A percentile compares a stretch with the other conserved stretches of the same genome.
Evolutionary conservation across 257 asterid species (phyloP).

Genomic region (Nemophila menziesii): DNA sequence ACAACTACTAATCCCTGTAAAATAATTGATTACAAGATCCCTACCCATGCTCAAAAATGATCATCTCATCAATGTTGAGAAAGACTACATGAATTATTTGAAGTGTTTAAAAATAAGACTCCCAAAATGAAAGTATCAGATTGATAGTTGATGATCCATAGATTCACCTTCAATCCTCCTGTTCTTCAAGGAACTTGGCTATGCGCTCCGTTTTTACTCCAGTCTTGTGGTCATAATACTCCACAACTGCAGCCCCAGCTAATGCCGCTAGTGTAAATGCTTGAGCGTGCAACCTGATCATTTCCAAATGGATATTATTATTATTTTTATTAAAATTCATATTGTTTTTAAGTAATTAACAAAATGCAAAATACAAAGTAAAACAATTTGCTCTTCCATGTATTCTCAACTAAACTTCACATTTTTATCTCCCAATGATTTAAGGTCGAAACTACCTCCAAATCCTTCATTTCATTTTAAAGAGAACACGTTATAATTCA

Average conservation of each 20-base stretch:
- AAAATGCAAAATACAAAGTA: too few species aligned
- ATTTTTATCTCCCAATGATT: too few species aligned
- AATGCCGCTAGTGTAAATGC: slow-evolving; percentile 86
- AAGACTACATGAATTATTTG: neutral
- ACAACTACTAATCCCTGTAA: slow-evolving; percentile 2
- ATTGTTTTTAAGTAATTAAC: too few species aligned
- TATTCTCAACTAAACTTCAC: too few species aligned
- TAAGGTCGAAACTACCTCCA: too few species aligned
- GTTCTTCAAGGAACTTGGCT: slow-evolving; percentile 53
- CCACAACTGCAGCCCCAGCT: slow-evolving; percentile 66
- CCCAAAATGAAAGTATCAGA: neutral
- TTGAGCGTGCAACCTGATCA: slow-evolving; percentile 92
- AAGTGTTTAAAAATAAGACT: neutral
- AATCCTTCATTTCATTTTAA: too few species aligned
- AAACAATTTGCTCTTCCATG: too few species aligned
- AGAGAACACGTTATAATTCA: too few species aligned
- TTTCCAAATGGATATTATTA: slow-evolving; percentile 5
- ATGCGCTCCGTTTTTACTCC: slow-evolving; percentile 72
- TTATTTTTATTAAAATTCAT: too few species aligned
- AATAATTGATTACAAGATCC: slow-evolving; percentile 5
- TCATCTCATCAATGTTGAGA: neutral
- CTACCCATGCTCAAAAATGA: neutral
- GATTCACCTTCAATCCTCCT: slow-evolving; percentile 25
- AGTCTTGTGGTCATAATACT: slow-evolving; percentile 65
- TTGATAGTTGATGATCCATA: neutral